A percentile compares a stretch with the other conserved stretches of the same genome.
Evolutionary conservation across 805 yeast genomes (phyloP).

Genomic region (Hagleromyces aurorensis): DNA sequence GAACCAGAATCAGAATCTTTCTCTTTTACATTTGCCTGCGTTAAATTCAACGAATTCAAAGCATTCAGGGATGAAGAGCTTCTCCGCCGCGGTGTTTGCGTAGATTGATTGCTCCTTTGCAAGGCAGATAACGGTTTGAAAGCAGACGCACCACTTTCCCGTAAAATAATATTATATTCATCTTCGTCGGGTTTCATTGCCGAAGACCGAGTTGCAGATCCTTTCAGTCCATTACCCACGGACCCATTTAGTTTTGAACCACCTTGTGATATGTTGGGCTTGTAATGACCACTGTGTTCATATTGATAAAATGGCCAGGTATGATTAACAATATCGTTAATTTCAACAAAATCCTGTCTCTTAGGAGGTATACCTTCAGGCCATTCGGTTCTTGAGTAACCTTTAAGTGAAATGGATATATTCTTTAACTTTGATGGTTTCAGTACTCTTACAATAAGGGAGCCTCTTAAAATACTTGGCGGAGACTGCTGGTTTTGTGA

Average conservation of each 20-base stretch:
- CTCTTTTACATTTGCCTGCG: slow-evolving; percentile 5
- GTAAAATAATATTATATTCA: slow-evolving; percentile 11
- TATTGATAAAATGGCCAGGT: slow-evolving; percentile 82
- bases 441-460: slow-evolving; percentile 57
- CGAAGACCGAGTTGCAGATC: slow-evolving; percentile 1
- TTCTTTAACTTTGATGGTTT: slow-evolving; percentile 67
- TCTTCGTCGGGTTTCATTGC: no score
- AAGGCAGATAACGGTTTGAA: slow-evolving; percentile 15
- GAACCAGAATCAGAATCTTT: slow-evolving; percentile 1
- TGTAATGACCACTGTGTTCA: slow-evolving; percentile 34
- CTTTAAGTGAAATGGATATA: slow-evolving; percentile 54
- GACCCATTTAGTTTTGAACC: slow-evolving; percentile 1
- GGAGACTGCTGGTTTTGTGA: slow-evolving; percentile 57
- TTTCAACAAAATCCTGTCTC: slow-evolving; percentile 56
- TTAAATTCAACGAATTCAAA: slow-evolving; percentile 10
- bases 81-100: no score
- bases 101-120: slow-evolving; percentile 2
- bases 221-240: neutral
- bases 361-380: slow-evolving; percentile 98
- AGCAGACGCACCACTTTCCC: slow-evolving; percentile 21
- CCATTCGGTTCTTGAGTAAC: slow-evolving; percentile 80
- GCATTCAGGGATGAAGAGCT: slow-evolving; percentile 26
- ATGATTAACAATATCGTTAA: slow-evolving; percentile 60
- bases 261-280: no score
- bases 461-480: slow-evolving; percentile 77